phyloP scores from a whole-genome alignment of 352 stramenopile genomes.

The Phytophthora palmivora region DNA sequence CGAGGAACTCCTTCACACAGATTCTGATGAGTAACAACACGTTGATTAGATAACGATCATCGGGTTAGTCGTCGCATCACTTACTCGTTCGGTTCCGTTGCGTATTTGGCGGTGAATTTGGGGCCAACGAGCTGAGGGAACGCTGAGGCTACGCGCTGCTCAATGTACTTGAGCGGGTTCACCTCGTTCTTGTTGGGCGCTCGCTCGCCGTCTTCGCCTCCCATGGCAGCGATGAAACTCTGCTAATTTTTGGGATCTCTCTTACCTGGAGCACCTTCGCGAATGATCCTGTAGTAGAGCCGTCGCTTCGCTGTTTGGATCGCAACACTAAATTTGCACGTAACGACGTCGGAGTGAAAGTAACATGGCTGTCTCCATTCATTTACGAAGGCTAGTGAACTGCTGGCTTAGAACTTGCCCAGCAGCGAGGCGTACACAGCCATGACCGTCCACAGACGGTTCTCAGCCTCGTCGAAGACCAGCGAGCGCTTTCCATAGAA shows the following conservation, averaged over 20 bases:
- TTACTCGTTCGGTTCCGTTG: conserved; percentile 84
- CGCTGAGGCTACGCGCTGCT: conserved; percentile 78
- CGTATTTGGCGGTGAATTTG: conserved; percentile 87
- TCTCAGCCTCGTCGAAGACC: conserved; percentile 98
- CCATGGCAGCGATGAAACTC: conserved; percentile 41
- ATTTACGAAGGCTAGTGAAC: conserved; percentile 19
- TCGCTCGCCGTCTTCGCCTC: conserved; percentile 49
- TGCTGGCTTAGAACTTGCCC: conserved; percentile 37
- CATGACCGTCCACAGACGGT: conserved; percentile 99
- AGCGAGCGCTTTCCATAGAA: conserved; percentile 97
- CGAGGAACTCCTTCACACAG: conserved; percentile 91
- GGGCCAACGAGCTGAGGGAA: conserved; percentile 63
- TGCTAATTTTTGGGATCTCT: background rate
- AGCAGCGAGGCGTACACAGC: conserved; percentile 86
- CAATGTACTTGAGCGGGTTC: conserved; percentile 83
- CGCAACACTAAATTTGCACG: conserved; percentile 18
- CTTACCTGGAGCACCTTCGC: background rate
- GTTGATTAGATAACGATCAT: background rate
- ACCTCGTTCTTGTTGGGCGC: conserved; percentile 65
- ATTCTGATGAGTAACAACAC: conserved; percentile 35
- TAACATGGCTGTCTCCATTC: conserved; percentile 28
- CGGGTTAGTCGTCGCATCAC: conserved; percentile 5
- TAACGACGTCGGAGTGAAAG: conserved; percentile 12
- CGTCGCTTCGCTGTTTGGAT: conserved; percentile 32
- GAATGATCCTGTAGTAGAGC: conserved; percentile 14